These are phyloP conservation scores for Paramecium pentaurelia DNA, from an alignment of 73 alveolate species.

Conservation along the genomic window DNA sequence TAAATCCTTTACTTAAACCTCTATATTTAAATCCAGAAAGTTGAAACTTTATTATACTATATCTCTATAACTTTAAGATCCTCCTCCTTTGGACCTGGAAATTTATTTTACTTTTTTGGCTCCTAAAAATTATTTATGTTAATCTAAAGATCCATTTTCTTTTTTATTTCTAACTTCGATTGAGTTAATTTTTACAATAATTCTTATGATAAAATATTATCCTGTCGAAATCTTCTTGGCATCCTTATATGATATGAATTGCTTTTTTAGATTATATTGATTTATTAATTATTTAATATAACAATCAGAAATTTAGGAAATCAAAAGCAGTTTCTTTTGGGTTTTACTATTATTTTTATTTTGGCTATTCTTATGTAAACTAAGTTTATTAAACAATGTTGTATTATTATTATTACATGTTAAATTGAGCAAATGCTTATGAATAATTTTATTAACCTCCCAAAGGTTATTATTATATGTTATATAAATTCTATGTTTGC, in stretches of 20 bases:
- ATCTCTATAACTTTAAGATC: neutral
- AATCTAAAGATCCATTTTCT: neutral
- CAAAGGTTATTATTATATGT: neutral
- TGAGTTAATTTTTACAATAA: neutral
- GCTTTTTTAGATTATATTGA: neutral
- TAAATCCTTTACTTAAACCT: neutral
- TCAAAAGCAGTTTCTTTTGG: neutral
- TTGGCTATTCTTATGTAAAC: neutral
- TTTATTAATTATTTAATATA: neutral
- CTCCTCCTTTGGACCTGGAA: neutral
- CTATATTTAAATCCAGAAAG: neutral
- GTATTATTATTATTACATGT: neutral
- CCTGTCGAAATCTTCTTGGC: neutral
- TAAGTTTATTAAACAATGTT: neutral
- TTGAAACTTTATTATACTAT: neutral
- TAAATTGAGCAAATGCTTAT: neutral
- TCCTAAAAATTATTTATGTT: neutral
- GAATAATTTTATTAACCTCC: neutral
- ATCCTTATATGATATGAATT: neutral
- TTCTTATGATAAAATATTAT: neutral
- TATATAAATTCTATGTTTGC: neutral
- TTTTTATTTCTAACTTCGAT: neutral
- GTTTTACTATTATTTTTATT: neutral
- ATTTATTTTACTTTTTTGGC: neutral
- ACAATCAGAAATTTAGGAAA: conserved; percentile 11